Evolutionary conservation across 2,329 filamentous ascomycete species (phyloP), one percentile per base, ranked within the genome.

Genomic region (Talaromyces sp.): DNA sequence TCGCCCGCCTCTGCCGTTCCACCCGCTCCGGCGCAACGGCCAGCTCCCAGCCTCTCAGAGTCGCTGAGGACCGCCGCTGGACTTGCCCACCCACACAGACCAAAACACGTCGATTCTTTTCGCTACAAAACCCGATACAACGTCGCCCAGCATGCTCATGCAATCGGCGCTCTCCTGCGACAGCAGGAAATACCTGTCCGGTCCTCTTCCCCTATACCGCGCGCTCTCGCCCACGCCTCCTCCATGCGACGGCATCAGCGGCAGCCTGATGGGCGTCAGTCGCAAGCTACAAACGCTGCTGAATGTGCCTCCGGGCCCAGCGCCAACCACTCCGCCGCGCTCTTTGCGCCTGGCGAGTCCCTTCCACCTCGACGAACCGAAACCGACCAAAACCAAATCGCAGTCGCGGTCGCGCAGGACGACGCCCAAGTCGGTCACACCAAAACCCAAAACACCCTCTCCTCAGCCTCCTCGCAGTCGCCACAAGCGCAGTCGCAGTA

Each of bases 91-190:
- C 44, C 7, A 44, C 36, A 42, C 7, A 44, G 22, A 15, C 22
- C 36, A 22, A 42, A n/a, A 28, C 33, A 58, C 47, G n/a, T 28
- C 19, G 54, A 11, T 39, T 4, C 0, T 19, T 49, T 25, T 58
- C 55, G 49, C 61, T 44, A 52, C 25, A 53, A 42, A 58, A 19
- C 22, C 32, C 13, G 28, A 55, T 30, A 58, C 27, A 28, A 13
- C 10, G 27, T 30, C 63, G 59, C 65, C 4, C 66, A 72, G 44
- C 39, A 77, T 80, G 78, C 67, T 80, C 55, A 76, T 80, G 62
- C 78, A 77, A 61, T 80, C 78, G 9, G 78, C 78, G 33, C 69
- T 80, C 56, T 69, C 77, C 61, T 80, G 78, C 73, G 77, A 80
- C 64, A 67, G 71, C 68, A 73, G 73, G 65, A 74, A 71, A 64